A percentile compares a stretch with the other conserved stretches of the same genome.
phyloP scores from a whole-genome alignment of 225 moss, liverwort and hornwort genomes.

The Pleurozium schreberi region DNA sequence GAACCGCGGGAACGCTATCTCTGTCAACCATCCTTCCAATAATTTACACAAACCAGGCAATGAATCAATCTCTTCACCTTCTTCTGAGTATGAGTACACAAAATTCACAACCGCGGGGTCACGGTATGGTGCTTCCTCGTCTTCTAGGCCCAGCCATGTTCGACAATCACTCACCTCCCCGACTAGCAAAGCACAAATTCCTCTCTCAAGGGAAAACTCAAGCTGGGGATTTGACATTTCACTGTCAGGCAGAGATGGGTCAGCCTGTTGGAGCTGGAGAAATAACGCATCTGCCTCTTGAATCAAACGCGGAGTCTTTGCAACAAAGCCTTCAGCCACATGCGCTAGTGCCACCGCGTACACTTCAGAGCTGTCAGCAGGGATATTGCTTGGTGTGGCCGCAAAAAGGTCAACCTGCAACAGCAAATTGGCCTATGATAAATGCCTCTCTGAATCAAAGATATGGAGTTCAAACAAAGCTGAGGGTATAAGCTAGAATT shows the following conservation, averaged over 20 bases:
- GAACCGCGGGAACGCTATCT: slow-evolving; percentile 81
- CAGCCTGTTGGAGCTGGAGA: slow-evolving; percentile 75
- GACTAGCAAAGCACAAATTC: slow-evolving; percentile 79
- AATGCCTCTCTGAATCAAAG: neutral
- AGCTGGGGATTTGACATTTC: slow-evolving; percentile 26
- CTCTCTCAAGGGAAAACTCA: slow-evolving; percentile 75
- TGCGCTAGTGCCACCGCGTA: slow-evolving; percentile 81
- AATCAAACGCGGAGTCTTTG: slow-evolving; percentile 63
- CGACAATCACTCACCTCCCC: slow-evolving; percentile 87
- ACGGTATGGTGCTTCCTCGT: slow-evolving; percentile 57
- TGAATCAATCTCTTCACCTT: slow-evolving; percentile 46
- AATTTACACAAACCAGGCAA: slow-evolving; percentile 92
- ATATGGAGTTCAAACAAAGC: neutral
- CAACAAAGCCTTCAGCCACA: slow-evolving; percentile 69
- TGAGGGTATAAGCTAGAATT: neutral
- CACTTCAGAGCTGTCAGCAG: slow-evolving; percentile 90
- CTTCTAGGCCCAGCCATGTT: slow-evolving; percentile 73
- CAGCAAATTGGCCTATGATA: neutral
- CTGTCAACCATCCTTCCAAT: slow-evolving; percentile 86
- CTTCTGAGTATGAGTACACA: slow-evolving; percentile 70
- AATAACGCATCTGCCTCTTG: slow-evolving; percentile 91
- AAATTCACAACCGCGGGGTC: slow-evolving; percentile 76
- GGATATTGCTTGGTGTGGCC: slow-evolving; percentile 81
- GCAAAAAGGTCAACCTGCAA: slow-evolving; percentile 67
- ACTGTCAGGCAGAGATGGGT: slow-evolving; percentile 16